These are phyloP conservation scores for Termitomyces sp. DNA, from an alignment of 768 basidiomycete species.

Conservation along the genomic window DNA sequence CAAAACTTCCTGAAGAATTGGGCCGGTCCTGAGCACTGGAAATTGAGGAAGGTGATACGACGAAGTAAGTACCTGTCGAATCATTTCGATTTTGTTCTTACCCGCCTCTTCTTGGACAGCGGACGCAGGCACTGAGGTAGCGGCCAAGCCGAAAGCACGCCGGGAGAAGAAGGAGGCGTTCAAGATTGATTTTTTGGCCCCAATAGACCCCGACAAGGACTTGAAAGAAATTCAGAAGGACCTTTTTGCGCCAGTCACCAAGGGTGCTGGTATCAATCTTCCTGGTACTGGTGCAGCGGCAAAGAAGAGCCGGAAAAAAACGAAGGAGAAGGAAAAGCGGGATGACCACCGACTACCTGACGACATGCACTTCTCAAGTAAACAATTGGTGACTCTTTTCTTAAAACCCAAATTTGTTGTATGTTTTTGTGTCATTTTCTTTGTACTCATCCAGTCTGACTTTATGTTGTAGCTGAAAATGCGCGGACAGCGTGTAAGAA, in stretches of 20 bases:
- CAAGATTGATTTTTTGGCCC: conserved; percentile 72
- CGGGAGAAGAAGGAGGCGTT: conserved; percentile 75
- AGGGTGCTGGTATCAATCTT: conserved; percentile 64
- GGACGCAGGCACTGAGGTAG: conserved; percentile 35
- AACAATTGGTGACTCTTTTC: conserved; percentile 88
- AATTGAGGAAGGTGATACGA: conserved; percentile 75
- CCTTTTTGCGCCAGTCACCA: conserved; percentile 73
- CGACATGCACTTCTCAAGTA: conserved; percentile 95
- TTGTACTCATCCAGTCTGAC: neutral
- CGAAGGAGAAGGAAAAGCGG: conserved; percentile 55
- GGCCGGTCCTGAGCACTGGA: conserved; percentile 99
- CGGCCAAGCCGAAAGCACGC: conserved; percentile 48
- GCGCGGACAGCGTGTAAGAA: conserved; percentile 63
- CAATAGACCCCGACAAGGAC: conserved; percentile 50
- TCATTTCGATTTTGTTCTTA: neutral
- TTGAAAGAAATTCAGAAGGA: conserved; percentile 60
- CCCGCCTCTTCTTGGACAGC: conserved; percentile 15
- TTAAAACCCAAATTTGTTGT: conserved; percentile 95
- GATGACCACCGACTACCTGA: conserved; percentile 83
- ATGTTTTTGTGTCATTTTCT: conserved; percentile 23
- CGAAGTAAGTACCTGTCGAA: conserved; percentile 48
- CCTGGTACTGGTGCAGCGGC: conserved; percentile 45
- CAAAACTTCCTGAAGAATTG: conserved; percentile 85
- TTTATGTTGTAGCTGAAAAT: conserved; percentile 64
- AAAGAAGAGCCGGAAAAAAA: conserved; percentile 43